Evolutionary conservation across 441 rosid species (phyloP), one percentile per base, ranked within the genome.

Genomic region (Melastoma candidum): DNA sequence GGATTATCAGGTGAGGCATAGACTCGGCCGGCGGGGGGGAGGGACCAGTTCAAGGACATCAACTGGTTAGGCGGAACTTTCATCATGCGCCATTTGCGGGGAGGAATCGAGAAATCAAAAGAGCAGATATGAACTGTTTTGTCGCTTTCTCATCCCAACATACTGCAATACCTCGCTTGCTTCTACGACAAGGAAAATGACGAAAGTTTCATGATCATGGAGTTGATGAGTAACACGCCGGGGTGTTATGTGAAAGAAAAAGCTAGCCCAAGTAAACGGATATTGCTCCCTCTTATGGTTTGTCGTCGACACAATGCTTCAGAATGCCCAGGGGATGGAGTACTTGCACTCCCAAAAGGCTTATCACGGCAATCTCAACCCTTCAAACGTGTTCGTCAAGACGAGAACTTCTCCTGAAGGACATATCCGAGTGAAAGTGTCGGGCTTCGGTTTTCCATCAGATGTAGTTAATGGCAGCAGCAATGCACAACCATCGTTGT

Each of bases 271-370:
- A 76, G 78, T 45, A 79, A 83, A 70, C 66, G 87, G 47, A 63
- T 80, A 46, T 69, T 81, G 50, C 81, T 85, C 66, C 72, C 87
- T 59, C 77, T 90, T 56, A 79, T 90, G 0, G 64, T 17, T 83
- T 22, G 80, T 82, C 17, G 77, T 87, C 22, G 99, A 94, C 65
- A 69, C 87, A 12, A 83, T 94, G 92, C 85, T 85, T 57, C 99
- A 94, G 58, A 79, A 89, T 54, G 90, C 95, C 0, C 71, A 96
- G 71, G 96, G 95, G 2, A 83, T 89, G 95, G 97, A 87, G 36
- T 94, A 74, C 74, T 95, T 94, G 36, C 97, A 94, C 61, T 75
- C 85, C 0, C 63, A 61, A 46, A 81, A 83, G 59, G 69, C 78
- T 22, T 74, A 67, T 57, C 87, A 80, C 49, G 96, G 99, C 47